A percentile compares a stretch with the other conserved stretches of the same genome.
Evolutionary conservation across 1,139 yeast species (phyloP).

Genomic region (Insectozyma bohioensis): DNA sequence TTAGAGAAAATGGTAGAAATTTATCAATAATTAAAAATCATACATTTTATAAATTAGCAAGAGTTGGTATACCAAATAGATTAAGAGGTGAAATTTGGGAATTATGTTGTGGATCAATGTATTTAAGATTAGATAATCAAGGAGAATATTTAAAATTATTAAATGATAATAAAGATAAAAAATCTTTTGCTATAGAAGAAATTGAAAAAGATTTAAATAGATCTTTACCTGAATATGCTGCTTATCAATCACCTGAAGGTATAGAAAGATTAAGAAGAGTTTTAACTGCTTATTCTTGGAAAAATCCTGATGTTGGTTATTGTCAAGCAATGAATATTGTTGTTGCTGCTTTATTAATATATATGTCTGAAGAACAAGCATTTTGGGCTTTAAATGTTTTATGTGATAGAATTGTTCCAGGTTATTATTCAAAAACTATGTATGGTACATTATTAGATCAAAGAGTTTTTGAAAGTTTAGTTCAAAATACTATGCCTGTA

Average conservation of each 20-base stretch:
- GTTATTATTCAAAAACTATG: slow-evolving; percentile 97
- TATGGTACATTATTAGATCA: slow-evolving; percentile 95
- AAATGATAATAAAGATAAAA: slow-evolving; percentile 57
- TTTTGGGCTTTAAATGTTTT: slow-evolving; percentile 87
- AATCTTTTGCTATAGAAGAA: slow-evolving; percentile 87
- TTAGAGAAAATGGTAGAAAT: slow-evolving; percentile 81
- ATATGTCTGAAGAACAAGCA: slow-evolving; percentile 96
- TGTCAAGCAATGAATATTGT: slow-evolving; percentile 99
- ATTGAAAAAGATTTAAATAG: slow-evolving; percentile 94
- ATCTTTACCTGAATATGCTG: slow-evolving; percentile 93
- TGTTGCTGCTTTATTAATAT: slow-evolving; percentile 87
- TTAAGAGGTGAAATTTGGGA: slow-evolving; percentile 98
- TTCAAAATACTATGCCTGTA: slow-evolving; percentile 85
- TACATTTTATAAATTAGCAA: slow-evolving; percentile 73
- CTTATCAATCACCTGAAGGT: slow-evolving; percentile 85
- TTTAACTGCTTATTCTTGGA: slow-evolving; percentile 93
- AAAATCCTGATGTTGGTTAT: slow-evolving; percentile 94
- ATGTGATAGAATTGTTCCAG: slow-evolving; percentile 87
- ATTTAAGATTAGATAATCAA: slow-evolving; percentile 61
- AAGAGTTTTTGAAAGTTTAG: slow-evolving; percentile 86
- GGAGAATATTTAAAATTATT: slow-evolving; percentile 60
- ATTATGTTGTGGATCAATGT: slow-evolving; percentile 83
- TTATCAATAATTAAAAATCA: slow-evolving; percentile 72
- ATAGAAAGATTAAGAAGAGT: slow-evolving; percentile 82
- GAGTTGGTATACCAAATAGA: slow-evolving; percentile 91